Evolutionary conservation across 2,329 filamentous ascomycete species (phyloP).

Genomic region (Verticillium tricorpus): DNA sequence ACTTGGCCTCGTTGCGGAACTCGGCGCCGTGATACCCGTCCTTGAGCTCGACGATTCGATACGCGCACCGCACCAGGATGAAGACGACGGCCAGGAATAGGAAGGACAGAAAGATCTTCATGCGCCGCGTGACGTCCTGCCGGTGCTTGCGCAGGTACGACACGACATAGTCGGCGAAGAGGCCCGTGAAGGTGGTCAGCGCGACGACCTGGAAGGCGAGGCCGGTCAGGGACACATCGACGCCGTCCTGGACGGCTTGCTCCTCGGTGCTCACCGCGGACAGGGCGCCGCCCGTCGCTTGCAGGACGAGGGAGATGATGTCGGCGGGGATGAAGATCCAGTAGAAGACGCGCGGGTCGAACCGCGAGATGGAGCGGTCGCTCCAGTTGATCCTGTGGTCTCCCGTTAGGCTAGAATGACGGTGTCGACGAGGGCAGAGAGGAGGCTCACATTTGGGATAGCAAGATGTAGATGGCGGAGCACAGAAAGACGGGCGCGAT

Average conservation of each 20-base stretch:
- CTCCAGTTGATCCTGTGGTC: slow-evolving; percentile 20
- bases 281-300: slow-evolving; percentile 45
- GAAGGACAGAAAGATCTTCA: slow-evolving; percentile 44
- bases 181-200: slow-evolving; percentile 37
- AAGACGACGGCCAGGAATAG: slow-evolving; percentile 46
- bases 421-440: not conserved
- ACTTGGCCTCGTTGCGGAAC: slow-evolving; percentile 36
- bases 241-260: slow-evolving; percentile 27
- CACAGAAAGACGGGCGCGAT: slow-evolving; percentile 22
- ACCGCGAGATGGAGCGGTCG: slow-evolving; percentile 19
- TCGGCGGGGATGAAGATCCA: slow-evolving; percentile 43
- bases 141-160: slow-evolving; percentile 22
- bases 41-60: slow-evolving; percentile 54
- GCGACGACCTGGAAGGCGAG: slow-evolving; percentile 47
- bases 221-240: slow-evolving; percentile 45
- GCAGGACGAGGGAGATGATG: slow-evolving; percentile 44
- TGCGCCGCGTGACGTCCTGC: slow-evolving; percentile 23
- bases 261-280: slow-evolving; percentile 30
- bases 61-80: slow-evolving; percentile 53
- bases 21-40: slow-evolving; percentile 49
- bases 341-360: slow-evolving; percentile 24
- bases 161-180: slow-evolving; percentile 36
- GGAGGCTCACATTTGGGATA: slow-evolving; percentile 10
- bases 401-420: not conserved
- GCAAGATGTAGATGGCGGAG: slow-evolving; percentile 22